These are phyloP conservation scores for Boletus rubescentipes DNA, from an alignment of 768 basidiomycete species.

Conservation along the genomic window DNA sequence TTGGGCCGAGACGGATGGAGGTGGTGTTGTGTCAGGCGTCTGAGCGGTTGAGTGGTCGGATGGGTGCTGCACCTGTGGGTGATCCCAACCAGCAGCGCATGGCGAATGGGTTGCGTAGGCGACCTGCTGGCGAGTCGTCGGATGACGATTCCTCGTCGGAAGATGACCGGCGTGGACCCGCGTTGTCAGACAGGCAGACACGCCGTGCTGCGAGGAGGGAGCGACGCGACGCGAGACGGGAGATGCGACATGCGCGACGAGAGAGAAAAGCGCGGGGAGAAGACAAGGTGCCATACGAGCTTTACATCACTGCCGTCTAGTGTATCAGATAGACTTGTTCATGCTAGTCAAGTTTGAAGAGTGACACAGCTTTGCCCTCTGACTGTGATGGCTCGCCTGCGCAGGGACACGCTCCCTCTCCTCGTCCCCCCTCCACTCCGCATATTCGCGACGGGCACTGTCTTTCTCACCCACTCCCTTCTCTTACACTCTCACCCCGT, in stretches of 20 bases:
- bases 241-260: slow-evolving; percentile 4
- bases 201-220: slow-evolving; percentile 11
- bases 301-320: slow-evolving; percentile 15
- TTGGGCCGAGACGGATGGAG: slow-evolving; percentile 45
- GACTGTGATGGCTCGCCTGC: slow-evolving; percentile 33
- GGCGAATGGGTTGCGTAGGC: slow-evolving; percentile 18
- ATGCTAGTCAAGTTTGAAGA: no score
- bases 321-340: background rate
- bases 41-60: slow-evolving; percentile 28
- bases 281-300: slow-evolving; percentile 18
- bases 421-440: slow-evolving; percentile 42
- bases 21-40: slow-evolving; percentile 36
- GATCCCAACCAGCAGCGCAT: slow-evolving; percentile 21
- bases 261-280: slow-evolving; percentile 19
- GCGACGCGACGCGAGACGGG: slow-evolving; percentile 16
- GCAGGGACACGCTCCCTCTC: slow-evolving; percentile 23
- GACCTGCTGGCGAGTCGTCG: background rate
- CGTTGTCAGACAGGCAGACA: background rate
- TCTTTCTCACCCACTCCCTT: slow-evolving; percentile 77
- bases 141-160: background rate
- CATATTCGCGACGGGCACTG: slow-evolving; percentile 75
- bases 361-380: no score
- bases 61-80: slow-evolving; percentile 21
- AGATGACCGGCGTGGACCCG: background rate
- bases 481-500: slow-evolving; percentile 57